phyloP scores from a whole-genome alignment of 768 basidiomycete species.

The Calocybe indica region DNA sequence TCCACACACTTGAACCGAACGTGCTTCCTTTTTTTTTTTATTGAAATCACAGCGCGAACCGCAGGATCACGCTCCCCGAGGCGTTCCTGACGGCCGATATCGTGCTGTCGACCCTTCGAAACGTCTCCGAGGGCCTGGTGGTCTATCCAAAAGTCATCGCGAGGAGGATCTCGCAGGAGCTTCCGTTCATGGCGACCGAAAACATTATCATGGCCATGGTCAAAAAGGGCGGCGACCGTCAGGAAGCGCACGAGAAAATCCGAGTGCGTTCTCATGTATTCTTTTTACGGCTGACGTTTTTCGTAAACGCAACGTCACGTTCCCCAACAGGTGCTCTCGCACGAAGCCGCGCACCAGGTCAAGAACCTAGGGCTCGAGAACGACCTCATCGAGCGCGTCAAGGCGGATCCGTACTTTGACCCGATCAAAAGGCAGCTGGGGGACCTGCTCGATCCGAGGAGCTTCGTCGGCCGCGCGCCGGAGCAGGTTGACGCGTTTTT shows the following conservation, averaged over 20 bases:
- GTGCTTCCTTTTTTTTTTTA: not conserved
- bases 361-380: conserved; percentile 94
- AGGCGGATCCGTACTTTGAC: conserved; percentile 79
- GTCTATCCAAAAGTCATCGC: conserved; percentile 97
- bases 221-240: conserved; percentile 89
- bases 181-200: conserved; percentile 99
- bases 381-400: conserved; percentile 88
- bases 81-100: conserved; percentile 97
- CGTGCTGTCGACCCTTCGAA: conserved; percentile 90
- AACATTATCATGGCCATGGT: conserved; percentile 99
- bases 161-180: conserved; percentile 86
- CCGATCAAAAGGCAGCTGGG: conserved; percentile 81
- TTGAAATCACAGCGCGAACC: conserved; percentile 67
- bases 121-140: conserved; percentile 97
- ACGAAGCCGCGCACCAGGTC: conserved; percentile 91
- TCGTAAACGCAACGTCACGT: not conserved
- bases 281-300: not conserved
- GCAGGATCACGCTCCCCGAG: conserved; percentile 92
- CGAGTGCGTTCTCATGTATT: conserved; percentile 41
- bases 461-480: conserved; percentile 91
- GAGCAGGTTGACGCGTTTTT: conserved; percentile 92
- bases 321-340: conserved; percentile 68
- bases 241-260: conserved; percentile 96
- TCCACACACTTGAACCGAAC: too few species aligned
- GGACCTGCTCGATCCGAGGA: conserved; percentile 72